Base-by-base conservation (phyloP, 495 filamentous ascomycete genomes). In the Cairneyella variabilis region DNA sequence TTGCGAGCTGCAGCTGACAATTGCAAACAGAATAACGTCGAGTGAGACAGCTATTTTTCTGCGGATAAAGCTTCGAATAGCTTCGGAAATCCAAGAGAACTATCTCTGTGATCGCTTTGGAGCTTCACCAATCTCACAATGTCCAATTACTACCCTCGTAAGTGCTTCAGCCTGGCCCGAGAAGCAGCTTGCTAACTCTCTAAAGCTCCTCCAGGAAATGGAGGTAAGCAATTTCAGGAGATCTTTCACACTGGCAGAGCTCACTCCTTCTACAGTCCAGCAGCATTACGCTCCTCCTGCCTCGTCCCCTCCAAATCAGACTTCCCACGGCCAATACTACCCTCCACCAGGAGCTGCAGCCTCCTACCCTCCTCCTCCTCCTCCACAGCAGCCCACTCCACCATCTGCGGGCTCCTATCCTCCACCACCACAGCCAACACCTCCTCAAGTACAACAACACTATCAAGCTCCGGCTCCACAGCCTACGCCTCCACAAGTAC, bases 251-350 rank as follows among this genome's bases (percentile, higher is more conserved):
- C n/a, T 30, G 21, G 10, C 10, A 30, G 11, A 28, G 36, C 46
- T 53, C 34, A 54, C 6, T 49, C 45, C 16, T 46, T 39, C 25
- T 36, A 42, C 43, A 62, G 59, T 37, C 2, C 65, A 69, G 49
- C 71, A 69, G 42, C 63, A 70, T 39, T 68, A 67, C 48, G 63
- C 64, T 7, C 69, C 67, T 53, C 66, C 72, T 25, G 57, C 64
- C n/a, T 65, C 64, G 4, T 57, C 59, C 3, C 50, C 57, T 22
- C 52, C 59, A 34, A 54, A 39, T 2, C 63, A 63, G 38, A 52
- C 36, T 25, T 27, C 57, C 26, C 54, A 47, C 27, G 49, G 62
- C 22, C 66, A 61, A 58, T 61, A 66, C 27, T 57, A 69, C 47
- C 57, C 71, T 7, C 71, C n/a, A n/a, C n/a, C n/a, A n/a, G n/a